Evolutionary conservation across 2,329 filamentous ascomycete genomes (phyloP), one percentile per base, ranked within the genome.

Genomic region (Exophiala spinifera): DNA sequence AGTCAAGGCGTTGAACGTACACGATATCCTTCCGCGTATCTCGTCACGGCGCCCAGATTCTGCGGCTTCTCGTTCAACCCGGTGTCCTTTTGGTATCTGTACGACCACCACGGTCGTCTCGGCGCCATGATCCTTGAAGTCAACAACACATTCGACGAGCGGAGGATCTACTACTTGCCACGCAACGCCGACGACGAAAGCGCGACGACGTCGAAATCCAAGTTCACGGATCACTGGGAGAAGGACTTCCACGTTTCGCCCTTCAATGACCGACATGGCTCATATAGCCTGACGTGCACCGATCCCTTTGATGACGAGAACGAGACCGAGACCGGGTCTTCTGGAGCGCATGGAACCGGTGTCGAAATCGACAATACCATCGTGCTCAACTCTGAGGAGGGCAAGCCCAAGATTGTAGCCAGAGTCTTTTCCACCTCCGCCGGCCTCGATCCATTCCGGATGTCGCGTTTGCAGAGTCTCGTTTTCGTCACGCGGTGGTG

Each of bases 201-300:
- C 6, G 17, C 5, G 1, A 19, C 25, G 4, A 15, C 33, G 15
- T 14, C 21, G 15, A 61, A 67, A 3, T 78, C 85, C 64, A 76
- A 70, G 14, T 79, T 85, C 64, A 76, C 70, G 14, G 74, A 78
- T 17, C 71, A 72, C 0, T 88, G 83, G 81, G 68, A 72, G 4
- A 91, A 91, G 62, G 86, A 88, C 60, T 88, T 91, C 60, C 87
- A 89, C 64, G 85, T 89, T 15, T 90, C 86, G 1, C 85, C 85
- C 0, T 91, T 91, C 75, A 91, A 87, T 66, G 81, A 79, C 4
- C 75, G 79, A 25, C 78, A 79, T 49, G 81, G 81, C 2, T 70
- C 70, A 0, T 85, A 83, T 63, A 79, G 76, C 1, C 63, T 84
- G 13, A 62, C 70, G 10, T 74, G 78, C 1, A 69, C 67, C 54